Conservation (phyloP, 805 yeast genomes). For the Nakazawaea peltata region DNA sequence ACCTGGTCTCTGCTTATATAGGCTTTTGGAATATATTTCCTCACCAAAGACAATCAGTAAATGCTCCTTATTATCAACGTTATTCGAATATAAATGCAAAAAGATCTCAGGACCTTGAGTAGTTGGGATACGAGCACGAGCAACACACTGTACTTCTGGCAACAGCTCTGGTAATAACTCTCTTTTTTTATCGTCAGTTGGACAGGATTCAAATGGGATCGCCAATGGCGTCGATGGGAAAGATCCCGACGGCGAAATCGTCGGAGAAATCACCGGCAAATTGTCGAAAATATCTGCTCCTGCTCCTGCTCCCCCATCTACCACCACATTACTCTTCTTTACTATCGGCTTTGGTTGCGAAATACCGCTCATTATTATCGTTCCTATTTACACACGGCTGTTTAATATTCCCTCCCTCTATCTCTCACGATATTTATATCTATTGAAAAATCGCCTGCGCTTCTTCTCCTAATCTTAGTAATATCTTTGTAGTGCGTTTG, state of each 20-base stretch:
- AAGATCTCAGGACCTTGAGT: constrained; percentile 92
- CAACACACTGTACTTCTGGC: constrained; percentile 80
- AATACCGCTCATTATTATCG: no score
- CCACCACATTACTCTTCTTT: no score
- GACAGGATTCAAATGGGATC: constrained; percentile 14
- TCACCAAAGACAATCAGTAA: constrained; percentile 96
- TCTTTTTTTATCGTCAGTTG: constrained; percentile 20
- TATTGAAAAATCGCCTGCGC: no score
- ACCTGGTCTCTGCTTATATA: constrained; percentile 51
- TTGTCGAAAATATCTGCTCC: constrained; percentile 21
- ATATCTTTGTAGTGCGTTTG: no score
- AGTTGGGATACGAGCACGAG: constrained; percentile 95
- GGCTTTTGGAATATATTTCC: constrained; percentile 68
- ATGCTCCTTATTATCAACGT: constrained; percentile 87
- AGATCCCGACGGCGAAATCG: constrained; percentile 22
- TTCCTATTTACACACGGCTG: no score
- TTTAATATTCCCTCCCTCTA: no score
- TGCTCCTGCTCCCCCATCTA: no score
- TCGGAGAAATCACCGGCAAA: constrained; percentile 33
- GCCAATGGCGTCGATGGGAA: constrained; percentile 19
- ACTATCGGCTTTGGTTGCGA: no score
- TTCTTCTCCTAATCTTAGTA: no score
- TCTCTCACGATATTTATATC: no score
- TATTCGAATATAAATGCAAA: constrained; percentile 80
- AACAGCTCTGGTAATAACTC: constrained; percentile 41